A percentile compares a stretch with the other conserved stretches of the same genome.
These are phyloP conservation scores for Vanrija humicola DNA, from an alignment of 1,284 basidiomycete genomes.

Conservation along the genomic window DNA sequence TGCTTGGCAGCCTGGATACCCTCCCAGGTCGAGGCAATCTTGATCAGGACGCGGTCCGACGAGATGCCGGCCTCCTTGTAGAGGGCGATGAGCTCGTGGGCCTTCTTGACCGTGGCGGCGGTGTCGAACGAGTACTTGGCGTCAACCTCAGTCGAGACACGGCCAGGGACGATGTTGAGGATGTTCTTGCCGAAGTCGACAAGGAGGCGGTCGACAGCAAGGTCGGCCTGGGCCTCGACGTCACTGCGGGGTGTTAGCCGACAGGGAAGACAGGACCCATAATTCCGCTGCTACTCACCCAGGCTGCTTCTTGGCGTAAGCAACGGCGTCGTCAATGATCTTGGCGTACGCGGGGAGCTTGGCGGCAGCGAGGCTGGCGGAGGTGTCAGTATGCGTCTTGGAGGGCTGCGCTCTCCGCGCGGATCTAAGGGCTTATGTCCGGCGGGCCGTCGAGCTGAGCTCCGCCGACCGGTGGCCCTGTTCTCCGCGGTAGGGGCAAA, in stretches of 20 bases:
- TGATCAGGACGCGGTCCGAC: conserved; percentile 94
- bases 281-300: conserved; percentile 43
- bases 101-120: conserved; percentile 55
- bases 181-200: conserved; percentile 98
- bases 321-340: conserved; percentile 77
- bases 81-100: conserved; percentile 86
- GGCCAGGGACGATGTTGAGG: conserved; percentile 90
- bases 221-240: conserved; percentile 65
- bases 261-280: not conserved
- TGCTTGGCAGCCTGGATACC: conserved; percentile 98
- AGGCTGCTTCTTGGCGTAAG: conserved; percentile 77
- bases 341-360: conserved; percentile 81
- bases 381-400: conserved; percentile 52
- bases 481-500: not conserved
- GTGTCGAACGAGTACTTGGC: conserved; percentile 89
- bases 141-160: conserved; percentile 99
- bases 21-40: conserved; percentile 99
- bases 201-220: conserved; percentile 83
- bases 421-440: conserved; percentile 3
- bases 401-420: not conserved
- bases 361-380: conserved; percentile 69
- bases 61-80: conserved; percentile 87
- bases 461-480: not conserved
- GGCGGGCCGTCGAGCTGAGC: not conserved
- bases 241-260: conserved; percentile 43